Percentiles rank a stretch among this genome's conserved stretches.
These are phyloP conservation scores for Leccinum olivaceopallidum DNA, from an alignment of 768 basidiomycete species.

Conservation along the genomic window DNA sequence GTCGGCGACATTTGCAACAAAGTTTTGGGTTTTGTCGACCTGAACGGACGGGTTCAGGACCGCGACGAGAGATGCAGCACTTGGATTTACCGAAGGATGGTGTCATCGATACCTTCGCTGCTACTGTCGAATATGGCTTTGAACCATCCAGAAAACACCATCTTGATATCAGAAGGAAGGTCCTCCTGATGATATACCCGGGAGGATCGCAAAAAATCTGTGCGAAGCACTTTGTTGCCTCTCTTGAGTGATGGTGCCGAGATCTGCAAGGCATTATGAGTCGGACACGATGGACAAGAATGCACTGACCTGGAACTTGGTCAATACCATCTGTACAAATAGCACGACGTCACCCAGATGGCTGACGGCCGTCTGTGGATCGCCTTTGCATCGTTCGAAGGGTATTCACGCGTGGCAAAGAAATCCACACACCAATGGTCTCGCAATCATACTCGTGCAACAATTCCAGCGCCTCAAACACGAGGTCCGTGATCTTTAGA, in stretches of 20 bases:
- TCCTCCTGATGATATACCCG: constrained; percentile 41
- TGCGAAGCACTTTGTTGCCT: constrained; percentile 46
- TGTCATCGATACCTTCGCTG: constrained; percentile 85
- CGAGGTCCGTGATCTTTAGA: constrained; percentile 59
- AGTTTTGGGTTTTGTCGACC: constrained; percentile 69
- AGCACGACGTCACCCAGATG: constrained; percentile 80
- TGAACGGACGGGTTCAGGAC: constrained; percentile 30
- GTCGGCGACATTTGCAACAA: constrained; percentile 68
- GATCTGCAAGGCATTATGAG: constrained; percentile 41
- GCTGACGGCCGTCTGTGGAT: constrained; percentile 79
- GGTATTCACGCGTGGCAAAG: background rate
- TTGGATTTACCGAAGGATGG: constrained; percentile 55
- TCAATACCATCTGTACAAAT: constrained; percentile 64
- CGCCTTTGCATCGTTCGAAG: constrained; percentile 46
- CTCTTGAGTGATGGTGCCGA: constrained; percentile 46
- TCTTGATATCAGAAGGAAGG: constrained; percentile 43
- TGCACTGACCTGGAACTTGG: constrained; percentile 60
- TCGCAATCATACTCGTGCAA: constrained; percentile 78
- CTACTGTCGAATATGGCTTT: constrained; percentile 76
- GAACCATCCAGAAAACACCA: constrained; percentile 59
- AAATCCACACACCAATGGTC: constrained; percentile 61
- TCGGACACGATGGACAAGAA: background rate
- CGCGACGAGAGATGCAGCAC: background rate
- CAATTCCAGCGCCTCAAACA: constrained; percentile 60
- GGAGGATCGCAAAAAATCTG: constrained; percentile 54